Conservation (phyloP, 192 early-diverging fungal species). For the Linnemannia schmuckeri region DNA sequence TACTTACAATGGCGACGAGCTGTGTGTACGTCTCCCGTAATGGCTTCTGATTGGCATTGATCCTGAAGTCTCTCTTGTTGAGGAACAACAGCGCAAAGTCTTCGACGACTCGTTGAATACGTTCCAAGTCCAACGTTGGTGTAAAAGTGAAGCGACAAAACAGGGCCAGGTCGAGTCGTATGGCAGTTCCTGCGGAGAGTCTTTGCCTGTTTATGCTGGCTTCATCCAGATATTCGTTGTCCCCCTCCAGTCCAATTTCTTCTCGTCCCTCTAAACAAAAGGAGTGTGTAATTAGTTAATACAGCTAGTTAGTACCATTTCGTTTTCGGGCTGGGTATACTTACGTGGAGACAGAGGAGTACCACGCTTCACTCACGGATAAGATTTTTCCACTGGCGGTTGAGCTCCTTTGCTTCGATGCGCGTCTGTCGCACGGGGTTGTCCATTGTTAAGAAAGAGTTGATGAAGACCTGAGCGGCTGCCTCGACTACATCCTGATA, state of each 20-base stretch:
- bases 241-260: background rate
- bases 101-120: background rate
- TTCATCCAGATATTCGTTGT: background rate
- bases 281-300: background rate
- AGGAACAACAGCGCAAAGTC: constrained; percentile 14
- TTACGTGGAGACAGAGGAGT: too few species aligned
- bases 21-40: constrained; percentile 12
- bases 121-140: background rate
- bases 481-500: constrained; percentile 9
- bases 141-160: constrained; percentile 13
- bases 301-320: background rate
- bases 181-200: background rate
- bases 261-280: background rate
- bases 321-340: background rate
- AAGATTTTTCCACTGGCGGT: constrained; percentile 2
- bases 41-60: background rate
- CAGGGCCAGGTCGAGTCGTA: constrained; percentile 25
- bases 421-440: background rate
- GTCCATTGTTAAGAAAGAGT: constrained; percentile 3
- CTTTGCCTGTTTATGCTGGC: constrained; percentile 6
- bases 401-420: background rate
- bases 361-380: constrained; percentile 1
- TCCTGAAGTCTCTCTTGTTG: background rate
- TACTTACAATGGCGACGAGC: constrained; percentile 22
- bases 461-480: constrained; percentile 7